phyloP scores from a whole-genome alignment of 2,329 filamentous ascomycete species.

The Colletotrichum endophyticum region DNA sequence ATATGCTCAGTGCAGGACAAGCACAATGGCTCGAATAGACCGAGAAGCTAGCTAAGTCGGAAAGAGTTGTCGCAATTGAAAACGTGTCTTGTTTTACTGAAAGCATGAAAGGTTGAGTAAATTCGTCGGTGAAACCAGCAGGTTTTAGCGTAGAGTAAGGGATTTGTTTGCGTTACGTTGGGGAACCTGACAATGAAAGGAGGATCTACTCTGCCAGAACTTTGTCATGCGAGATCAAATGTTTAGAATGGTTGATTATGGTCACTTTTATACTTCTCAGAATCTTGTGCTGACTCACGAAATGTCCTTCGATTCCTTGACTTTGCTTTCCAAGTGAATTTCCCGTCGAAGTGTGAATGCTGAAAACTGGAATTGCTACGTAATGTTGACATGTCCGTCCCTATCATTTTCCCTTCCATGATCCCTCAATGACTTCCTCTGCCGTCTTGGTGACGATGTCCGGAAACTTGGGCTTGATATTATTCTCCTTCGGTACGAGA shows the following conservation, averaged over 20 bases:
- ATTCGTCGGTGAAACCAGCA: not conserved
- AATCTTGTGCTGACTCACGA: not conserved
- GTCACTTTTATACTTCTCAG: not conserved
- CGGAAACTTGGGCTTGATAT: constrained; percentile 32
- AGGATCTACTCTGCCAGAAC: not conserved
- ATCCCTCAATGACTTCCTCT: constrained; percentile 25
- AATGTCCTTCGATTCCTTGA: fast-evolving
- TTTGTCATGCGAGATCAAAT: not conserved
- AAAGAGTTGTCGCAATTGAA: not conserved
- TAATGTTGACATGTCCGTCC: not conserved
- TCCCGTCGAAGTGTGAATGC: not conserved
- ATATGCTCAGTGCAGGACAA: not conserved
- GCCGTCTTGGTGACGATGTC: constrained; percentile 26
- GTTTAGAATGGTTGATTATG: not conserved
- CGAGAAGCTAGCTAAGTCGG: not conserved
- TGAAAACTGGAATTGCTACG: not conserved
- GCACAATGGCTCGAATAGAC: not conserved
- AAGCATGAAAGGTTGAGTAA: not conserved
- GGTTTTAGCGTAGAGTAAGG: not conserved
- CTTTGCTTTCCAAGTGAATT: not conserved
- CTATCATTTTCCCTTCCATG: not conserved
- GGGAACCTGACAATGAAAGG: not conserved
- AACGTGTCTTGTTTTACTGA: not conserved
- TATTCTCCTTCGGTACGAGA: constrained; percentile 17
- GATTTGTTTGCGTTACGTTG: not conserved